Conservation (phyloP, 2,329 filamentous ascomycete species). For the Pestalotiopsis sp. region DNA sequence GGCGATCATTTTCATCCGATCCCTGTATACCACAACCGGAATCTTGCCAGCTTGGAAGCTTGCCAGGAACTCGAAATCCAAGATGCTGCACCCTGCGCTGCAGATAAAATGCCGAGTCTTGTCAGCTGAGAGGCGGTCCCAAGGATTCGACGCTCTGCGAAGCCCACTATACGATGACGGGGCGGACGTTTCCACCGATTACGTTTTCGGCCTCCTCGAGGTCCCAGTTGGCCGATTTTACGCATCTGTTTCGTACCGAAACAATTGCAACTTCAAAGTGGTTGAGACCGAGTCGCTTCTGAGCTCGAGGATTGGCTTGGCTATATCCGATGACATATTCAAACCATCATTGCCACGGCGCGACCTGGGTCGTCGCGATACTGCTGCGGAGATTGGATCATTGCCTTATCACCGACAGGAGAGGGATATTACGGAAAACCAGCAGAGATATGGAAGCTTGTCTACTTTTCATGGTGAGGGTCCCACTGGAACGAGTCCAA, state of each 20-base stretch:
- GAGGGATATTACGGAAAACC: slow-evolving; percentile 57
- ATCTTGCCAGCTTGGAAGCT: slow-evolving; percentile 88
- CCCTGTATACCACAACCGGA: slow-evolving; percentile 80
- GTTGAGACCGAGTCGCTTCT: slow-evolving; percentile 89
- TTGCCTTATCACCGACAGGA: slow-evolving; percentile 65
- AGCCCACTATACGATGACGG: slow-evolving; percentile 69
- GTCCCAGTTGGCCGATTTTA: slow-evolving; percentile 84
- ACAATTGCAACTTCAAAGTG: slow-evolving; percentile 86
- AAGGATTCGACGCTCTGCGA: slow-evolving; percentile 69
- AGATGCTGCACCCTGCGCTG: slow-evolving; percentile 68
- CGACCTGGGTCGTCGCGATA: slow-evolving; percentile 39
- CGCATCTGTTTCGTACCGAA: slow-evolving; percentile 81
- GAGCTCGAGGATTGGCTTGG: slow-evolving; percentile 86
- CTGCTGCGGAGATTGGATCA: slow-evolving; percentile 67
- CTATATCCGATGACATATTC: slow-evolving; percentile 85
- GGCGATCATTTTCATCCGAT: slow-evolving; percentile 91
- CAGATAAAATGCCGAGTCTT: slow-evolving; percentile 80
- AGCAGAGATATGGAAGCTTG: slow-evolving; percentile 85
- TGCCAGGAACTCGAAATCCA: slow-evolving; percentile 70
- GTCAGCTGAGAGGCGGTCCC: slow-evolving; percentile 58
- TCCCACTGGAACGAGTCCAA: slow-evolving; percentile 78
- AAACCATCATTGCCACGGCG: slow-evolving; percentile 72
- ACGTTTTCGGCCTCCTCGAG: slow-evolving; percentile 81
- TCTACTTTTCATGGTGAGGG: slow-evolving; percentile 88
- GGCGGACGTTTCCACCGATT: slow-evolving; percentile 70